These are phyloP conservation scores for Diaporthe eres DNA, from an alignment of 2,329 filamentous ascomycete species.

Conservation along the genomic window DNA sequence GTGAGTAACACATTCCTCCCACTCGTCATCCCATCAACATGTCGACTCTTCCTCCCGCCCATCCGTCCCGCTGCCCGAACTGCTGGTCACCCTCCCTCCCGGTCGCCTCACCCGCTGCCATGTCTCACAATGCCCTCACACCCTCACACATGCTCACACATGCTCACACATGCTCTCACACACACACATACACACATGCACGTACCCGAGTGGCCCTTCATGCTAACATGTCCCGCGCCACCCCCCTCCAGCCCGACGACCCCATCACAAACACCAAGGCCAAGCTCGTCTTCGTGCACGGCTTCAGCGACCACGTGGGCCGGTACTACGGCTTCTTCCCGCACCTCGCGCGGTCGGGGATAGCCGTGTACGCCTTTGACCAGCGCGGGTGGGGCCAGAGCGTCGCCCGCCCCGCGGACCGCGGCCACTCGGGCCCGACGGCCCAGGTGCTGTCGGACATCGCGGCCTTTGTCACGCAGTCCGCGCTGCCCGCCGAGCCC, in stretches of 20 bases:
- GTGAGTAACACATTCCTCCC: slow-evolving; percentile 55
- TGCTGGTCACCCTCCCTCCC: not conserved
- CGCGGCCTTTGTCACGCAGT: slow-evolving; percentile 77
- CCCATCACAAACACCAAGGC: slow-evolving; percentile 66
- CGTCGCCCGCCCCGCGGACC: slow-evolving; percentile 71
- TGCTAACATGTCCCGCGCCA: slow-evolving; percentile 7
- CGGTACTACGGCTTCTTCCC: slow-evolving; percentile 83
- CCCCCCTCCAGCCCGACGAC: slow-evolving; percentile 63
- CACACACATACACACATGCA: not conserved
- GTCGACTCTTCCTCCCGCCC: not conserved
- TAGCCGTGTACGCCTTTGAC: slow-evolving; percentile 84
- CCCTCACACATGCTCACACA: not conserved
- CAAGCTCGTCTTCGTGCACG: slow-evolving; percentile 86
- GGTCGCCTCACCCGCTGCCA: not conserved
- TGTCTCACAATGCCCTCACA: not conserved
- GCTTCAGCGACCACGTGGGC: slow-evolving; percentile 89
- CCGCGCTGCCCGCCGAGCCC: slow-evolving; percentile 60
- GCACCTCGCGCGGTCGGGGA: slow-evolving; percentile 76
- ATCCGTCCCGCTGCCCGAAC: not conserved
- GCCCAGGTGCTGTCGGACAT: slow-evolving; percentile 82
- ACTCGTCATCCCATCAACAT: not conserved
- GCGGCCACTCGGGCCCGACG: slow-evolving; percentile 82
- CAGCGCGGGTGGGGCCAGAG: slow-evolving; percentile 91
- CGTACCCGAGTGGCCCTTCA: not conserved
- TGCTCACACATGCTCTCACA: not conserved